phyloP scores from a whole-genome alignment of 1,284 basidiomycete genomes.

The Crepidotus sp. region DNA sequence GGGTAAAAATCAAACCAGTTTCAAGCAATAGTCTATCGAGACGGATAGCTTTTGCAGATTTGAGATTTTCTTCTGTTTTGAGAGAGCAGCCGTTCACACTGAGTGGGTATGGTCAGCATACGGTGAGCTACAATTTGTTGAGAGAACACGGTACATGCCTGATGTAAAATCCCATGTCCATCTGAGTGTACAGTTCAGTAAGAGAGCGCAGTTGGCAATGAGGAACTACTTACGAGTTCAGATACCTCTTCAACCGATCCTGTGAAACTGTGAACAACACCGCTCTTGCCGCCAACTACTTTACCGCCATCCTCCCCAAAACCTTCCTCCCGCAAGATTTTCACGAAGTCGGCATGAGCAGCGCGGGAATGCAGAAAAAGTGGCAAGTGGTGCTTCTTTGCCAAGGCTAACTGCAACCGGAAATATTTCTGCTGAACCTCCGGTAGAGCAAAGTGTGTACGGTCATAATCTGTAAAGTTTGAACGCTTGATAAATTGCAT shows the following conservation, averaged over 20 bases:
- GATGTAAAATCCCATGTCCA: conserved; percentile 67
- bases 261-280: conserved; percentile 85
- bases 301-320: conserved; percentile 52
- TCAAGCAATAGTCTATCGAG: conserved; percentile 69
- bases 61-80: conserved; percentile 71
- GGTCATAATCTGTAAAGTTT: conserved; percentile 64
- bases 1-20: conserved; percentile 45
- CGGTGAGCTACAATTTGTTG: too few relatives aligned
- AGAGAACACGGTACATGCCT: conserved; percentile 26
- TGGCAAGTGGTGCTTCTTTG: conserved; percentile 67
- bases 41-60: conserved; percentile 51
- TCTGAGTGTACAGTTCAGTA: conserved; percentile 28
- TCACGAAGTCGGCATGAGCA: conserved; percentile 65
- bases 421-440: conserved; percentile 67
- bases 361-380: conserved; percentile 82
- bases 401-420: conserved; percentile 61
- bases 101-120: conserved; percentile 28
- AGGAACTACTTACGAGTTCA: conserved; percentile 53
- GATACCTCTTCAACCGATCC: conserved; percentile 59
- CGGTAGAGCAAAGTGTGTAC: conserved; percentile 60
- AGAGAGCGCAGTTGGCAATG: background rate
- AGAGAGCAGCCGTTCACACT: conserved; percentile 76
- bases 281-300: conserved; percentile 50
- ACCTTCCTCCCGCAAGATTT: conserved; percentile 58
- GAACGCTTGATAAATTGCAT: background rate